Percentiles rank a stretch among this genome's conserved stretches.
Conservation (phyloP, 371 early-diverging fungal genomes). For the Smittium culicis region DNA sequence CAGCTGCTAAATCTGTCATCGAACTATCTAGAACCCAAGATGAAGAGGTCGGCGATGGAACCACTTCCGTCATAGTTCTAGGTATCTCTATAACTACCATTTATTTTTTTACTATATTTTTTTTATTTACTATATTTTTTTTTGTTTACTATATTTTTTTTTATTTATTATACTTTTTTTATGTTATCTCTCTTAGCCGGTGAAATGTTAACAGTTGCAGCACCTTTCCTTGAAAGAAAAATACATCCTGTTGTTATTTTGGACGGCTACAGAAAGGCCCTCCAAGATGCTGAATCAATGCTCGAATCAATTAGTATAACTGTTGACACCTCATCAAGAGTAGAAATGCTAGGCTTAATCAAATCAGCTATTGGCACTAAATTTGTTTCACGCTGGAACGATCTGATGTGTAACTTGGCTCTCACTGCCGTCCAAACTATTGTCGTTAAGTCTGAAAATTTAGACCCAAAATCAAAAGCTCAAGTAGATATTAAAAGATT, state of each 20-base stretch:
- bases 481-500: conserved; percentile 97
- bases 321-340: conserved; percentile 66
- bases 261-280: conserved; percentile 77
- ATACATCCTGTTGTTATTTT: conserved; percentile 98
- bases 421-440: conserved; percentile 91
- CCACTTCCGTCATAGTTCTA: conserved; percentile 98
- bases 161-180: no score
- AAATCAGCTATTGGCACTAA: conserved; percentile 94
- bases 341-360: conserved; percentile 82
- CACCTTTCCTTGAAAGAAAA: conserved; percentile 87
- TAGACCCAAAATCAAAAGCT: conserved; percentile 4
- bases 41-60: conserved; percentile 99
- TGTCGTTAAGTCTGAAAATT: not conserved
- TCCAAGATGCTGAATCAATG: conserved; percentile 78
- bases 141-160: no score
- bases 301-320: conserved; percentile 70
- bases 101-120: no score
- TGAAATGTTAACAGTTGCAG: conserved; percentile 83
- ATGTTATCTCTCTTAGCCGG: no score
- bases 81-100: conserved; percentile 70
- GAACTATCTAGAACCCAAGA: conserved; percentile 99
- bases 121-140: no score
- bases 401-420: conserved; percentile 95
- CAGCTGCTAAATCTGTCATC: conserved; percentile 99
- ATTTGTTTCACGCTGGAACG: conserved; percentile 87